Percentiles rank a stretch among this genome's conserved stretches.
Evolutionary conservation across 352 stramenopile species (phyloP).

Genomic region (Peronospora destructor): DNA sequence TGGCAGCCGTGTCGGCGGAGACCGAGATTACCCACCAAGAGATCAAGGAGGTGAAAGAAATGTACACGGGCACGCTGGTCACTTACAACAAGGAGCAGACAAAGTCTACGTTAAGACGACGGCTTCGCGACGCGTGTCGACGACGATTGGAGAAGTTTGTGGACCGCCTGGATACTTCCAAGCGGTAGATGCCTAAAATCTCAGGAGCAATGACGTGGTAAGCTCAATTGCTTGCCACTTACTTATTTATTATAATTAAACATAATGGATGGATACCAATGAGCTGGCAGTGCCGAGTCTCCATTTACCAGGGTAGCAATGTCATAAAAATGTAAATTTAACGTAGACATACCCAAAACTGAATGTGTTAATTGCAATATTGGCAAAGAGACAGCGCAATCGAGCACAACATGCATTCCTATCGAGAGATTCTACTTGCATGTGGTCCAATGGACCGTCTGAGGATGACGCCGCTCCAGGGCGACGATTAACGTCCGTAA

Average conservation of each 20-base stretch:
- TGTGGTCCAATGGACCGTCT: no score
- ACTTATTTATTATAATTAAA: constrained; percentile 20
- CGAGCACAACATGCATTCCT: no score
- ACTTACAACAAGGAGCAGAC: constrained; percentile 57
- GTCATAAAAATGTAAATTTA: no score
- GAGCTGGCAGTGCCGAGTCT: no score
- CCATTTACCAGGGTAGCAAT: no score
- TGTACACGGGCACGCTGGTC: constrained; percentile 64
- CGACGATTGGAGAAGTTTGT: constrained; percentile 54
- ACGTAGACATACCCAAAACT: no score
- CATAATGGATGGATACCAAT: not conserved
- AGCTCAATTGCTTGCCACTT: constrained; percentile 7
- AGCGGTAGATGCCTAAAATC: constrained; percentile 21
- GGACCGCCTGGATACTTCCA: constrained; percentile 46
- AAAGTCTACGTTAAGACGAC: constrained; percentile 35
- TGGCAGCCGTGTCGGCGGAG: constrained; percentile 21
- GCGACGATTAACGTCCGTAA: no score
- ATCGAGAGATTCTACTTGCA: no score
- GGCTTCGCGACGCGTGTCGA: constrained; percentile 36
- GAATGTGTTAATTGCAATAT: no score
- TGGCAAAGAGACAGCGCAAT: no score
- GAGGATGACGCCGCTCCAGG: no score
- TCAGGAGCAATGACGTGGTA: not conserved
- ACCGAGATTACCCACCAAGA: constrained; percentile 16
- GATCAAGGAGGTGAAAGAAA: constrained; percentile 33